Evolutionary conservation across 2,329 filamentous ascomycete genomes (phyloP), one percentile per base, ranked within the genome.

Genomic region (Ploettnerulaceae sp.): DNA sequence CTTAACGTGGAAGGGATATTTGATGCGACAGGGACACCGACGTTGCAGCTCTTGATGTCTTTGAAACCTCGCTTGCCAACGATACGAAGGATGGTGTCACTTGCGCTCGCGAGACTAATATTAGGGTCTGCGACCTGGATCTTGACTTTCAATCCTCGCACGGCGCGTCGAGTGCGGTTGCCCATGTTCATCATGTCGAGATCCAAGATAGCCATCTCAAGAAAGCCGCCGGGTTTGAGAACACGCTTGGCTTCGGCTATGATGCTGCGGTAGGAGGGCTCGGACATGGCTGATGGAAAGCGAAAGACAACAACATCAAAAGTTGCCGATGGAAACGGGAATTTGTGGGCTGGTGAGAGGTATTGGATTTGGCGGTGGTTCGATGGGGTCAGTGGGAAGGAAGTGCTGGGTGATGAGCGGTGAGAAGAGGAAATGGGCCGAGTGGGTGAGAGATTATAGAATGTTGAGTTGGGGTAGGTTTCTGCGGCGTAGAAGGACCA

Each of bases 401-500:
- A 69, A 0, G 72, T 62, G 3, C 68, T 62, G 3, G 67, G 65
- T 29, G 58, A 67, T 7, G 22, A 22, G 7, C 40, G 67, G 24
- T 69, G 62, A 11, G 74, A 71, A n/a, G 67, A 58, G 0, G 70
- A 69, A 74, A 29, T 74, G 70, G 21, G 76, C 69, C 48, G 53
- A 1, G 59, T 61, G 6, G 80, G 79, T 0, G 79, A 82, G 18
- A 91, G 72, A 61, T 90, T 89, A 69, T 87, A 91, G 52, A 93
- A 84, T 2, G 79, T 83, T 0, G 83, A 83, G 0, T 74, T 73
- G 0, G 84, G 83, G 54, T 91, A 91, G 1, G 85, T 89, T 61
- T 90, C 80, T 5, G 87, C 85, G 15, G 86, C 86, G 57, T 89
- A 91, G 64, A 88, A 90, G 0, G 86, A 90, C 87, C 87, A 93